Conservation (phyloP, 139 green algal species). For the Micractinium sp. region DNA sequence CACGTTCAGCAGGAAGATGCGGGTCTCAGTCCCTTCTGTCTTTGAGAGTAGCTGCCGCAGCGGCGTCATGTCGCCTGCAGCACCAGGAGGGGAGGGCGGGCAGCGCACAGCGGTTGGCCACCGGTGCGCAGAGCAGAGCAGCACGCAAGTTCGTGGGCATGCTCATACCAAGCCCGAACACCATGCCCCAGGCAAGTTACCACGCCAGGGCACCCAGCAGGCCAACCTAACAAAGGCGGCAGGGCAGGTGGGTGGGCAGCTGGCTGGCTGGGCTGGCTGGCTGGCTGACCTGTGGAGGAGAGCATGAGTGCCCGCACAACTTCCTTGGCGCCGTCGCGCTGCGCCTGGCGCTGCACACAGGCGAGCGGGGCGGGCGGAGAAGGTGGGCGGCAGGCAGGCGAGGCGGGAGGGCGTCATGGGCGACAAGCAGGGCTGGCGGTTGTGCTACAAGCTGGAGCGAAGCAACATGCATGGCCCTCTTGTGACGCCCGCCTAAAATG, state of each 20-base stretch:
- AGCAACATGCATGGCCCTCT: neutral
- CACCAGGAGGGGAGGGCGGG: neutral
- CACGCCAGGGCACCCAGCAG: neutral
- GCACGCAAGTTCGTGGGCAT: neutral
- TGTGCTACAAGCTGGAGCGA: neutral
- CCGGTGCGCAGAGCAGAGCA: neutral
- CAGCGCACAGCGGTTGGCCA: neutral
- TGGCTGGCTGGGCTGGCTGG: no score
- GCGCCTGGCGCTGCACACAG: conserved; percentile 5
- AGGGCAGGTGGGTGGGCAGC: neutral
- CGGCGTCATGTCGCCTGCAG: conserved; percentile 12
- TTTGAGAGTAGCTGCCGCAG: conserved; percentile 28
- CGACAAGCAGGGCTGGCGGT: no score
- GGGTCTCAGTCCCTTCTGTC: neutral
- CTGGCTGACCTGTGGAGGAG: neutral
- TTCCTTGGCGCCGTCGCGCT: conserved; percentile 34
- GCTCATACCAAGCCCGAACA: neutral
- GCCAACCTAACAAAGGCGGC: no score
- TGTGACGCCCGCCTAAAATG: no score
- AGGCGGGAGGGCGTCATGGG: neutral
- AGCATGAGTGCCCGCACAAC: conserved; percentile 39
- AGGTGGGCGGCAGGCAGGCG: neutral
- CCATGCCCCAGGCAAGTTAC: neutral
- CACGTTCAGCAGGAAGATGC: neutral
- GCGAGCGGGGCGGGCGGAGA: neutral